Base-by-base conservation (phyloP, 2,329 filamentous ascomycete genomes). In the Penicillium verrucosum region DNA sequence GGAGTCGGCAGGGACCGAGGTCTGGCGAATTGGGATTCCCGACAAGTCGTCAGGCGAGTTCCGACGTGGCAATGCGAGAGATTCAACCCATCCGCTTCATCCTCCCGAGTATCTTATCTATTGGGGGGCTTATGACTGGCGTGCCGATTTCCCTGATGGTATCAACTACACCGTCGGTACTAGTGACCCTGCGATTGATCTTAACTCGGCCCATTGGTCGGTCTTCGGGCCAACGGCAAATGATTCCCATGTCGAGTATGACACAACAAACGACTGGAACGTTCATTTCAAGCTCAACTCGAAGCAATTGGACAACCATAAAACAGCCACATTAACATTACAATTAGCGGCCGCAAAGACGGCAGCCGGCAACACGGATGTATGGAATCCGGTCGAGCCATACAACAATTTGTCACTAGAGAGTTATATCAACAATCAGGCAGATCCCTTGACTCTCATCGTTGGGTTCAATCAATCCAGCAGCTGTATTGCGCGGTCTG, bases 191-290 rank as follows among this genome's bases (percentile, higher is more conserved):
- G 71, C 70, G 0, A 68, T 72, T 11, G 82, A 85, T 62, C 75
- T 85, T 58, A 88, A 88, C 69, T 86, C 86, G 54, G 81, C 87
- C 4, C 85, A 88, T 66, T 88, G 85, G 85, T 82, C 80, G 55
- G 83, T 85, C 9, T 87, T 85, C 62, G 84, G 84, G 73, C 68
- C 65, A 5, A 69, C 65, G 0, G 60, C 66, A 4, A 62, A 63
- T 16, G 77, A 77, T 60, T 70, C 72, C 23, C 70, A 79, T 50
- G 77, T 84, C 27, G 67, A 70, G 56, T 68, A 63, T 27, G 49
- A 66, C n/a, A 69, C 66, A 5, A 69, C 67, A 0, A 84, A 84
- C 67, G 84, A 85, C 68, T 86, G 83, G 84, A 86, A 80, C 0
- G 73, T 86, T 29, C 64, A 77, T 0, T 86, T 85, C 57, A 76